Conservation (phyloP, 345 rosid species). For the Streptanthus diversifolius region DNA sequence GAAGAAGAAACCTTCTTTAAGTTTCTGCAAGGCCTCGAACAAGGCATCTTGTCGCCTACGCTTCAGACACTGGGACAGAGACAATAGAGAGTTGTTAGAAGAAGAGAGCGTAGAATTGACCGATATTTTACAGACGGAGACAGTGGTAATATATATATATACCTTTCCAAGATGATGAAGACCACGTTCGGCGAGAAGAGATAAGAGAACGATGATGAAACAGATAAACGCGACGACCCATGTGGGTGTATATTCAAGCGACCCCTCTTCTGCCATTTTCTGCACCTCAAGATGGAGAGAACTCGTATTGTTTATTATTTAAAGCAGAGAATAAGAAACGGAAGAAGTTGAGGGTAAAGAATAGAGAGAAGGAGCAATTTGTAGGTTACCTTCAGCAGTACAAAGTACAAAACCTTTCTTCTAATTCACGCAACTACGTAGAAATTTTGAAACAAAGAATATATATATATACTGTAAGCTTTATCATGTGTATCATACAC, state of each 20-base stretch:
- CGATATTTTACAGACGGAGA: not conserved
- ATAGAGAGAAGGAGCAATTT: conserved; percentile 17
- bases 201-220: conserved; percentile 58
- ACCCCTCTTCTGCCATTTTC: conserved; percentile 38
- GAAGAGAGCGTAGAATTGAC: not conserved
- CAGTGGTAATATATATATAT: not conserved
- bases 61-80: conserved; percentile 48
- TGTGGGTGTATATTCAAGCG: conserved; percentile 64
- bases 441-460: not conserved
- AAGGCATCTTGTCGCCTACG: conserved; percentile 49
- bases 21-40: conserved; percentile 69
- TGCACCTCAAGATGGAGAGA: conserved; percentile 18
- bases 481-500: not conserved
- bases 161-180: conserved; percentile 83
- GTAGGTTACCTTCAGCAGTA: conserved; percentile 8
- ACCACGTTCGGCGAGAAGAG: conserved; percentile 67
- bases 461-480: not conserved
- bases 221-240: conserved; percentile 83
- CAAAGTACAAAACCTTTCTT: conserved; percentile 23
- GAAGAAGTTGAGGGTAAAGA: conserved; percentile 22
- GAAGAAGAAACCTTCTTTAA: conserved; percentile 64
- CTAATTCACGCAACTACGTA: conserved; percentile 1
- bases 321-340: conserved; percentile 24
- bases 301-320: conserved; percentile 8
- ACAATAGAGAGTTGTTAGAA: not conserved